phyloP scores from a whole-genome alignment of 129 eudicot genomes.

The carrot (Daucus carota) region DH1_v3.0 NC_030383.2:54707501-54708000 shows the following conservation, averaged over 20 bases:
- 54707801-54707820: conserved; percentile 68
- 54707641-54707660: background rate
- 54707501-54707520: no score
- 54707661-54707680: background rate
- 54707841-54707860: conserved; percentile 67
- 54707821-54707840: conserved; percentile 70
- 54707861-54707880: background rate
- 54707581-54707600: no score
- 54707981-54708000: background rate
- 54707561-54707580: no score
- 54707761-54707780: background rate
- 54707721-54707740: background rate
- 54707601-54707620: no score
- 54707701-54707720: background rate
- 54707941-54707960: background rate
- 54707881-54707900: background rate
- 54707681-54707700: background rate
- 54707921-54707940: no score
- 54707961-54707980: background rate
- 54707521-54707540: no score
- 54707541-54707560: no score
- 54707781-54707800: conserved; percentile 46
- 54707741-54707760: background rate
- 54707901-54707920: background rate
- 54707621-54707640: no score